Percentiles rank a stretch among this genome's conserved stretches.
Evolutionary conservation across 805 yeast genomes (phyloP).

Genomic region (Myxozyma melibiosi): DNA sequence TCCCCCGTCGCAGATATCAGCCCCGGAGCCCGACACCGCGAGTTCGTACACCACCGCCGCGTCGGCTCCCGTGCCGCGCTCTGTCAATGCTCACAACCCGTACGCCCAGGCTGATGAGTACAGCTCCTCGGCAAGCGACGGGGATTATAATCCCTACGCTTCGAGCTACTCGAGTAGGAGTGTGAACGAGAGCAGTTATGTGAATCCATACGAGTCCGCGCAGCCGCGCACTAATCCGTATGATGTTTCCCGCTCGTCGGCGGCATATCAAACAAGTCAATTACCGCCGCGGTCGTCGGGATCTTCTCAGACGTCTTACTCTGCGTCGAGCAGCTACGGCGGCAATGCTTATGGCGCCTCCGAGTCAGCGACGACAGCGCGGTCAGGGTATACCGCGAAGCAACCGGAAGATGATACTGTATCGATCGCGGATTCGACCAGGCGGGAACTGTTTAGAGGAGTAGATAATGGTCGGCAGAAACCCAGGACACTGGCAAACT

Average conservation of each 20-base stretch:
- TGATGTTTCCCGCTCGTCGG: slow-evolving; percentile 3
- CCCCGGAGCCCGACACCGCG: neutral
- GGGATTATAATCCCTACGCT: slow-evolving; percentile 2
- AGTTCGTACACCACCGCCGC: slow-evolving; percentile 13
- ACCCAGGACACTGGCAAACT: neutral
- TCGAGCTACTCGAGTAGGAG: neutral
- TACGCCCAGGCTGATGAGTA: slow-evolving; percentile 12
- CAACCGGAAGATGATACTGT: slow-evolving; percentile 6
- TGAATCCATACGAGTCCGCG: slow-evolving; percentile 14
- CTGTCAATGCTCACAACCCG: slow-evolving; percentile 10
- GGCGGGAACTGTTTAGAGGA: slow-evolving; percentile 25
- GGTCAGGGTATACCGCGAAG: neutral
- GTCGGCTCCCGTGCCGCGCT: slow-evolving; percentile 2
- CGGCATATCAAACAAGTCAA: slow-evolving; percentile 4
- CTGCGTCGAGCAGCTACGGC: neutral
- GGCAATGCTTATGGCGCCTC: slow-evolving; percentile 2
- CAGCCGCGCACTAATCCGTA: slow-evolving; percentile 15
- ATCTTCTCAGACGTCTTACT: neutral
- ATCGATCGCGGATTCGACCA: slow-evolving; percentile 15
- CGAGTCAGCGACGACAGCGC: neutral
- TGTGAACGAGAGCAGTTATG: neutral
- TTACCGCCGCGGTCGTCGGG: slow-evolving; percentile 1
- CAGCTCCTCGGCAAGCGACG: neutral
- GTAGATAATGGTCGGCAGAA: slow-evolving; percentile 6
- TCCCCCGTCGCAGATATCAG: slow-evolving; percentile 4